A percentile compares a stretch with the other conserved stretches of the same genome.
Conservation (phyloP, 352 stramenopile species). For the Globisporangium takayamanum region DNA sequence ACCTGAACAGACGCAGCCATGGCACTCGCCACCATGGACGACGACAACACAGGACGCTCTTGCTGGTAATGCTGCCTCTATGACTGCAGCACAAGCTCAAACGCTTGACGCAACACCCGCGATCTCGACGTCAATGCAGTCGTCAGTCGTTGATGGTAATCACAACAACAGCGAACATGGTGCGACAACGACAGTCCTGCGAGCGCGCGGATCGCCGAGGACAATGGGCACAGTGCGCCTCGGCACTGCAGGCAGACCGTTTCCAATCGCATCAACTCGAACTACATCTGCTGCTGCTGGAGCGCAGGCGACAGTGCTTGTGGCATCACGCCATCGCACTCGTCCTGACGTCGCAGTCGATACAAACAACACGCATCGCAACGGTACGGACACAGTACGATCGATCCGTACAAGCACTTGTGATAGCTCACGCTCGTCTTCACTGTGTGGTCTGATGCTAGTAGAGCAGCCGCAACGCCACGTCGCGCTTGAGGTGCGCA, state of each 20-base stretch:
- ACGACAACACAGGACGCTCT: background rate
- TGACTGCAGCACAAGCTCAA: background rate
- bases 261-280: slow-evolving; percentile 11
- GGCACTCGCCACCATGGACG: background rate
- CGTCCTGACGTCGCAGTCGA: background rate
- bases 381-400: background rate
- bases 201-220: slow-evolving; percentile 23
- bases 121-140: background rate
- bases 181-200: slow-evolving; percentile 12
- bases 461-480: background rate
- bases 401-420: background rate
- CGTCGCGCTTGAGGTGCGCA: slow-evolving; percentile 1
- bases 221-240: slow-evolving; percentile 49
- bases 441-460: background rate
- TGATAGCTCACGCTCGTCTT: too few relatives aligned
- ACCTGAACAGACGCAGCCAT: background rate
- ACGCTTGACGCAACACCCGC: background rate
- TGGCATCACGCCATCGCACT: background rate
- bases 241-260: slow-evolving; percentile 37
- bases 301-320: background rate
- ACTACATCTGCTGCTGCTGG: background rate
- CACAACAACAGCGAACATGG: slow-evolving; percentile 5
- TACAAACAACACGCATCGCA: background rate
- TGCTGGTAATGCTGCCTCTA: background rate
- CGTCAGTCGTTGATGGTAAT: slow-evolving; percentile 7